Evolutionary conservation across 2,329 filamentous ascomycete species (phyloP), one percentile per base, ranked within the genome.

Genomic region (Metarhizium rileyi): DNA sequence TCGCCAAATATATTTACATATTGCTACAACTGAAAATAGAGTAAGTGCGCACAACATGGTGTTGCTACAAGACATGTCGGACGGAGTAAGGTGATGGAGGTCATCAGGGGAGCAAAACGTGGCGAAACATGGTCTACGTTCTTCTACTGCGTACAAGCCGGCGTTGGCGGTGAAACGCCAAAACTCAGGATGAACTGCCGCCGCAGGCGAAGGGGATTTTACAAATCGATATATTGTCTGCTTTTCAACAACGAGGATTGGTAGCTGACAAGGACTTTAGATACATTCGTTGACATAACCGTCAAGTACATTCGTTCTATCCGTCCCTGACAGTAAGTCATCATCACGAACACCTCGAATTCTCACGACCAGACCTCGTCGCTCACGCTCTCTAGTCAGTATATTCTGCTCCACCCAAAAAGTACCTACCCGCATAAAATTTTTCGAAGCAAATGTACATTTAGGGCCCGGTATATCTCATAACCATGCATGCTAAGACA

Each of bases 261-360:
- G 12, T 33, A 16, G 30, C 30, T 33, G 30, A 33, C 30, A 14
- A 14, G 10, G 5, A 14, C 16, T 14, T 16, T 33, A 64, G 61
- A 63, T 58, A 74, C 75, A 63, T 68, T 78, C 73, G 61, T 78
- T 77, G 71, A 74, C 69, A 69, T 57, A 25, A 59, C 63, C 70
- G 75, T 79, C 77, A 78, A 76, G 70, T 78, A 77, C 77, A 77
- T 69, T 80, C 77, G 70, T 76, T 79, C 58, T 58, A 66, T 63
- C 60, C 60, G 57, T 59, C 63, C 67, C 73, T 77, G 73, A 76
- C 74, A 72, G 64, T 67, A 40, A 63, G 65, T 27, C 23, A 27
- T 12, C 9, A 16, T 22, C 7, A 20, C 35, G n/a, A 9, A 18
- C 4, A 14, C 16, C 10, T 36, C 16, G 14, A 9, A 5, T n/a